phyloP scores from a whole-genome alignment of 2,329 filamentous ascomycete species.

The Fulvia fulva region DNA sequence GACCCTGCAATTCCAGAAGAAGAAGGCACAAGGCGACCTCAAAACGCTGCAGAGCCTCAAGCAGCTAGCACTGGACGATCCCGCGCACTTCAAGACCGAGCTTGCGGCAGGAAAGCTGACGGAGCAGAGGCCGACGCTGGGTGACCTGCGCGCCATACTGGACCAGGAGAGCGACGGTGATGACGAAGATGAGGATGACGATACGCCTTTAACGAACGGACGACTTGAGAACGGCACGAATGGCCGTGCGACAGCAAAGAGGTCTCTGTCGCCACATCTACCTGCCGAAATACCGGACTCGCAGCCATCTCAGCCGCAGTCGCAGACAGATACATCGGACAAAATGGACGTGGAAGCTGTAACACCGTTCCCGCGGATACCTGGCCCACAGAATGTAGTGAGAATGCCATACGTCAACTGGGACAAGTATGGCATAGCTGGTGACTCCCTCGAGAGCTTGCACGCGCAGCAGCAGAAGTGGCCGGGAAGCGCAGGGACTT shows the following conservation, averaged over 20 bases:
- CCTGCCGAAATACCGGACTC: slow-evolving; percentile 25
- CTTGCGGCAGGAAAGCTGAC: slow-evolving; percentile 56
- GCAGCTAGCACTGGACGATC: slow-evolving; percentile 64
- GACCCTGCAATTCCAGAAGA: slow-evolving; percentile 79
- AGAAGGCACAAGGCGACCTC: slow-evolving; percentile 73
- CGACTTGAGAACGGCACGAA: background rate
- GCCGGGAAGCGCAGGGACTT: slow-evolving; percentile 42
- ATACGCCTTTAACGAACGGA: background rate
- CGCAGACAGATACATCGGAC: background rate
- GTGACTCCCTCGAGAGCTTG: slow-evolving; percentile 75
- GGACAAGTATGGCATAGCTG: slow-evolving; percentile 89
- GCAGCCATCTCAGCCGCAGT: slow-evolving; percentile 5
- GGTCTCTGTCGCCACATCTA: background rate
- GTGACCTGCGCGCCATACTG: slow-evolving; percentile 34
- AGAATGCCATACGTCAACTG: slow-evolving; percentile 89
- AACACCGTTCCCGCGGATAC: slow-evolving; percentile 59
- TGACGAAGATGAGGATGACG: slow-evolving; percentile 27
- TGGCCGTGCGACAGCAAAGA: background rate
- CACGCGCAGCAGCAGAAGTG: slow-evolving; percentile 72
- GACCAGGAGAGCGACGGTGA: slow-evolving; percentile 33
- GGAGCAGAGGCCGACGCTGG: slow-evolving; percentile 30
- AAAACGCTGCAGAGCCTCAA: slow-evolving; percentile 66
- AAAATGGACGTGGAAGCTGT: background rate
- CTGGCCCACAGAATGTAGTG: slow-evolving; percentile 74
- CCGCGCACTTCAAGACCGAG: slow-evolving; percentile 67